phyloP scores from a whole-genome alignment of 495 filamentous ascomycete genomes.

The Daldinia grandis region DNA sequence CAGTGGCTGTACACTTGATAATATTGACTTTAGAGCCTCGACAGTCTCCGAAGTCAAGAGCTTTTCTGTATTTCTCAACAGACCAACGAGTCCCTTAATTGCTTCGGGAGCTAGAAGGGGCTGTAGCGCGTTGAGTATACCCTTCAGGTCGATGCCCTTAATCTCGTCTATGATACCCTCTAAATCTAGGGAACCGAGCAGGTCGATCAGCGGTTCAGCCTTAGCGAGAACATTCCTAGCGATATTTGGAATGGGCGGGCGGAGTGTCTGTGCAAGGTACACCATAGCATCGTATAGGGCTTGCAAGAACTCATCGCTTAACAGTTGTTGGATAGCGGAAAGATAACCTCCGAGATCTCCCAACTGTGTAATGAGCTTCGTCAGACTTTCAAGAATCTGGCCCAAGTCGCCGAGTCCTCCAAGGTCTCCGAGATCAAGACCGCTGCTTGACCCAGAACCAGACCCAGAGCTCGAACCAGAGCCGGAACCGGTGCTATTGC shows the following conservation, averaged over 20 bases:
- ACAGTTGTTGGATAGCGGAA: conserved; percentile 37
- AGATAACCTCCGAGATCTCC: conserved; percentile 39
- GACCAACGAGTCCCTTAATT: conserved; percentile 53
- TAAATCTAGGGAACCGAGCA: conserved; percentile 44
- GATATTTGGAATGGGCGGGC: conserved; percentile 45
- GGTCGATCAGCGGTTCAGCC: conserved; percentile 44
- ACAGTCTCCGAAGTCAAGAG: conserved; percentile 52
- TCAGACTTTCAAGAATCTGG: conserved; percentile 37
- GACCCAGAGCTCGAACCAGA: conserved; percentile 18
- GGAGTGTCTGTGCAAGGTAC: conserved; percentile 44
- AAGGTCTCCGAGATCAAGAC: conserved; percentile 39
- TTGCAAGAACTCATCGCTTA: conserved; percentile 46
- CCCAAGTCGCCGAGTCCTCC: conserved; percentile 42
- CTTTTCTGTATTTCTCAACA: conserved; percentile 52
- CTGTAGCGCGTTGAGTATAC: conserved; percentile 50
- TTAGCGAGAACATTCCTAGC: conserved; percentile 42
- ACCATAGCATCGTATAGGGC: conserved; percentile 47
- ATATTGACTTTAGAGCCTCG: conserved; percentile 50
- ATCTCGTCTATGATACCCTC: conserved; percentile 44
- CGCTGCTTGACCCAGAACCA: conserved; percentile 9
- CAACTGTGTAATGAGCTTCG: conserved; percentile 32
- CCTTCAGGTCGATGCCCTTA: conserved; percentile 55
- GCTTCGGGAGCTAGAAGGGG: conserved; percentile 55
- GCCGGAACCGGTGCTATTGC: conserved; percentile 26
- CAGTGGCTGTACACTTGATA: conserved; percentile 40